Base-by-base conservation (phyloP, 768 basidiomycete genomes). In the Boletus barrowsii region DNA sequence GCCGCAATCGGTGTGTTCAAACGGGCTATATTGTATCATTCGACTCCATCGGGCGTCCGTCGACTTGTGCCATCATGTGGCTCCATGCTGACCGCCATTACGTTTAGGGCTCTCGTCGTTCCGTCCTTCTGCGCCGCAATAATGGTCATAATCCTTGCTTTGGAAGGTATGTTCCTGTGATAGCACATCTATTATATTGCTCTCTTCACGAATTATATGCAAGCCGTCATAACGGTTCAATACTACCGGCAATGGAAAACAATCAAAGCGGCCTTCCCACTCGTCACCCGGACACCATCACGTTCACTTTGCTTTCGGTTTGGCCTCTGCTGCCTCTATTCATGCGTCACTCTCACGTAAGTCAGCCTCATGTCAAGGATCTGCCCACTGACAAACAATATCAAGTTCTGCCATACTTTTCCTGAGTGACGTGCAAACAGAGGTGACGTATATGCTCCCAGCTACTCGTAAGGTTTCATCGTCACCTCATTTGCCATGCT, bases 1-100 rank as follows among this genome's bases (percentile, higher is more conserved):
- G 18, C 53, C 62, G 35, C 52, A 51, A 33, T 46, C 54, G 2
- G 59, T 68, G 37, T 35, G 3, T 52, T 62, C 66, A 42, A 82
- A 81, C 62, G 77, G 79, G 32, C 58, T 84, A 42, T 83, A 82
- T 66, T 84, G 83, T 60, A 72, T 73, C 15, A 61, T 74, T n/a
- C 57, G 62, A 20, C 55, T 59, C 10, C 57, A 62, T 36, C 57
- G 62, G 42, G 65, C 75, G 81, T 82, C 53, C 51, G 79, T 67
- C 43, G 50, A 52, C 41, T 47, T 37, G 41, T 50, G 26, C 10
- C 29, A 14, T 45, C 29, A 37, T 53, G 53, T 54, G 51, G 29
- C 24, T 49, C 41, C 45, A 39, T 41, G 35, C 54, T 68, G 47
- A 67, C 50, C 33, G 43, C 30, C 49, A 37, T 64, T 61, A 61